Evolutionary conservation across 106 monocot genomes (phyloP).

Genomic region (Hemerocallis citrina): DNA sequence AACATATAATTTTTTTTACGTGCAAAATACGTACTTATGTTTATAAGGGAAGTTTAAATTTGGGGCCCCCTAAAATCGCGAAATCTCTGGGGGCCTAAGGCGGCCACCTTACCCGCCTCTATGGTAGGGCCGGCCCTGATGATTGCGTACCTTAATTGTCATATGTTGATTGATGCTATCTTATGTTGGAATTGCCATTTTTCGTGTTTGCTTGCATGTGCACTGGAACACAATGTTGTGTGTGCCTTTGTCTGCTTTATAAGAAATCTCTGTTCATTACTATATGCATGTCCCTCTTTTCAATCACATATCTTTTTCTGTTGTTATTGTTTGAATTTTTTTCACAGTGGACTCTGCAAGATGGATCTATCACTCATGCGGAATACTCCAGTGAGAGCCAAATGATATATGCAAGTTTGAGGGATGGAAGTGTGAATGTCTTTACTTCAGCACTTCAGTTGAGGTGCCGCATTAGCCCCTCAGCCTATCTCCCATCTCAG

Average conservation of each 20-base stretch:
- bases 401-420: conserved; percentile 23
- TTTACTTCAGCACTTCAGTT: conserved; percentile 16
- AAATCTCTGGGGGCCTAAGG: too few relatives aligned
- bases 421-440: conserved; percentile 17
- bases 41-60: too few relatives aligned
- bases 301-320: neutral
- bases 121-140: too few relatives aligned
- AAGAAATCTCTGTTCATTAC: neutral
- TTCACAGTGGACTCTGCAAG: conserved; percentile 16
- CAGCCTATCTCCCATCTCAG: conserved; percentile 13
- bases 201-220: neutral
- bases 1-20: too few relatives aligned
- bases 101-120: too few relatives aligned
- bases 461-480: conserved; percentile 15
- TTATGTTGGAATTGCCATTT: neutral
- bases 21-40: too few relatives aligned
- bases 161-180: neutral
- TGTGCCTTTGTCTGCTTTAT: neutral
- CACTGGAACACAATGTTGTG: neutral
- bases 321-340: neutral
- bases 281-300: neutral
- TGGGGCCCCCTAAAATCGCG: too few relatives aligned
- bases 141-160: neutral
- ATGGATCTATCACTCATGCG: conserved; percentile 15
- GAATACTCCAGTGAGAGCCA: conserved; percentile 24